Evolutionary conservation across 352 stramenopile species (phyloP).

Genomic region (Elongisporangium undulatum): DNA sequence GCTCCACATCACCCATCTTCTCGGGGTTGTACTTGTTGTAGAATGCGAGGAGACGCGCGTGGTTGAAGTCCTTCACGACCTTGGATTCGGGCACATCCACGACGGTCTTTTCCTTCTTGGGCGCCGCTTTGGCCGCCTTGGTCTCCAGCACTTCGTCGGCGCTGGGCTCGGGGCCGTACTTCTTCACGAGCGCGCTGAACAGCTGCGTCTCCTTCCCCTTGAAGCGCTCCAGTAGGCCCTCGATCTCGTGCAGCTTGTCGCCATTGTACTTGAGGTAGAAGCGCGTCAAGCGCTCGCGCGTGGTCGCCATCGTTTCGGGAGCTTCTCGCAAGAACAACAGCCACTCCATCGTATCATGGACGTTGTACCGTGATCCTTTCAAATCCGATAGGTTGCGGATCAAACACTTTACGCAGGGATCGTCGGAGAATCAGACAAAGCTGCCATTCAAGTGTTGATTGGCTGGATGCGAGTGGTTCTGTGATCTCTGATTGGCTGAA

Average conservation of each 20-base stretch:
- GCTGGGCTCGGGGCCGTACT: slow-evolving; percentile 74
- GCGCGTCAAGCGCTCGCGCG: slow-evolving; percentile 63
- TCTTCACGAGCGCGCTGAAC: slow-evolving; percentile 75
- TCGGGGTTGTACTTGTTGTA: slow-evolving; percentile 84
- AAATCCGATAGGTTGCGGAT: neutral
- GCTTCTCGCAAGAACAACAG: neutral
- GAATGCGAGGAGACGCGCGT: slow-evolving; percentile 64
- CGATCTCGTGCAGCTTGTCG: slow-evolving; percentile 79
- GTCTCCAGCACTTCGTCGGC: slow-evolving; percentile 35
- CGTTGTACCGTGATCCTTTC: neutral
- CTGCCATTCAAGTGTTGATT: neutral
- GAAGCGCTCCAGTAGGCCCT: slow-evolving; percentile 78
- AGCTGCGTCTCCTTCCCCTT: slow-evolving; percentile 70
- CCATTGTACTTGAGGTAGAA: slow-evolving; percentile 87
- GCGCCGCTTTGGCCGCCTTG: slow-evolving; percentile 3
- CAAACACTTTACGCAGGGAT: neutral
- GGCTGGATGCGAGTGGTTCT: neutral
- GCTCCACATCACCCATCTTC: slow-evolving; percentile 61
- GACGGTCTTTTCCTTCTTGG: slow-evolving; percentile 10
- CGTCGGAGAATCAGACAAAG: neutral
- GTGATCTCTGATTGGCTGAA: slow-evolving; percentile 13
- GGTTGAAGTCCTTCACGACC: slow-evolving; percentile 43
- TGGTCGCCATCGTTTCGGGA: slow-evolving; percentile 33
- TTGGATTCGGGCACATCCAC: slow-evolving; percentile 17
- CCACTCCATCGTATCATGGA: neutral